Evolutionary conservation across 2,329 filamentous ascomycete genomes (phyloP).

Genomic region (Curvularia sp.): DNA sequence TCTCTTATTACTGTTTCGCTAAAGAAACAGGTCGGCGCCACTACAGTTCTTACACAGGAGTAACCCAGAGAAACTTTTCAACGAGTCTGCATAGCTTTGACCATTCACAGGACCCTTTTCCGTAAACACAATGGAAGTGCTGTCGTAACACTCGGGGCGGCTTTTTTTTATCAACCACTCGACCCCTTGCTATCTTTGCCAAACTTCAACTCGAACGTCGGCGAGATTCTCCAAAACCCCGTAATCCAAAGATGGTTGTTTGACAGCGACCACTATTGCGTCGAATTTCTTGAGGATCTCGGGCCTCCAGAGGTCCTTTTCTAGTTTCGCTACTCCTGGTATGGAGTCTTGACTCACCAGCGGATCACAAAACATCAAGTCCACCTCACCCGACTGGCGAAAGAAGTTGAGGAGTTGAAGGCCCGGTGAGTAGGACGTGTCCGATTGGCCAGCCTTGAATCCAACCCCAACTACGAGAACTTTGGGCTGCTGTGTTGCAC

Average conservation of each 20-base stretch:
- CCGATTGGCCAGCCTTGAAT: conserved; percentile 60
- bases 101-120: neutral
- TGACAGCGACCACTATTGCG: conserved; percentile 55
- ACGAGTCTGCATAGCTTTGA: neutral
- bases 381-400: conserved; percentile 45
- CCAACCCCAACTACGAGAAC: conserved; percentile 57
- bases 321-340: conserved; percentile 41
- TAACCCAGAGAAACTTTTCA: neutral
- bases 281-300: conserved; percentile 52
- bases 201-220: conserved; percentile 26
- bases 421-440: conserved; percentile 58
- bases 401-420: conserved; percentile 48
- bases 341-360: conserved; percentile 54
- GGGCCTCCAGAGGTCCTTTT: conserved; percentile 50
- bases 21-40: neutral
- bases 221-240: conserved; percentile 46
- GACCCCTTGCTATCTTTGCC: neutral
- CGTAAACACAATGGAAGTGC: neutral
- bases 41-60: neutral
- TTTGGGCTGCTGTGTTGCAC: conserved; percentile 5
- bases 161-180: neutral
- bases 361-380: conserved; percentile 57
- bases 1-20: neutral
- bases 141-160: neutral
- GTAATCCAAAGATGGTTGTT: conserved; percentile 55